Percentiles rank a stretch among this genome's conserved stretches.
Conservation (phyloP, 257 asterid species). For the Cruciata laevipes region DNA sequence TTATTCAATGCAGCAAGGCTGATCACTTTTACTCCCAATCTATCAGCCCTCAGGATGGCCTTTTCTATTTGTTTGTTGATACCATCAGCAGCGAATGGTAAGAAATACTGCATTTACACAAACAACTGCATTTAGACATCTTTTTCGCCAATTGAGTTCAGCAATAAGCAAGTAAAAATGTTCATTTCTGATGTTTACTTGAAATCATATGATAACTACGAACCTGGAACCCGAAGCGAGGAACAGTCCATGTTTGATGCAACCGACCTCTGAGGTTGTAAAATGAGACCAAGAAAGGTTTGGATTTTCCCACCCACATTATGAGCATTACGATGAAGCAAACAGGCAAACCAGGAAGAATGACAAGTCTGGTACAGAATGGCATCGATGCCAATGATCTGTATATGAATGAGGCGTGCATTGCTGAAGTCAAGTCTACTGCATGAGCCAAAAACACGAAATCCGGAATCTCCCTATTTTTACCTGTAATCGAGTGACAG, state of each 20-base stretch:
- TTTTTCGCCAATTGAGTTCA: neutral
- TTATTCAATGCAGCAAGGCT: conserved; percentile 96
- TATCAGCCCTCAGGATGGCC: conserved; percentile 82
- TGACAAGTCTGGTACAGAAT: conserved; percentile 33
- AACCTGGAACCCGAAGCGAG: conserved; percentile 94
- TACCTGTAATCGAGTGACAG: conserved; percentile 30
- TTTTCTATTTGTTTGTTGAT: conserved; percentile 73
- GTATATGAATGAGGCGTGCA: conserved; percentile 58
- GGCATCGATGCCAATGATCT: conserved; percentile 57
- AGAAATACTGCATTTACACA: conserved; percentile 53
- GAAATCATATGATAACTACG: neutral
- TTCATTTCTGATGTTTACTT: neutral
- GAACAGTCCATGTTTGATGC: conserved; percentile 88
- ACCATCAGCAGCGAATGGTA: conserved; percentile 79
- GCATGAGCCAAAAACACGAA: conserved; percentile 89
- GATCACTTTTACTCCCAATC: conserved; percentile 83
- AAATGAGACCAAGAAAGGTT: conserved; percentile 56
- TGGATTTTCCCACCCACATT: conserved; percentile 90
- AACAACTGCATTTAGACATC: neutral
- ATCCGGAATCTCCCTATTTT: conserved; percentile 61
- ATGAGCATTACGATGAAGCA: conserved; percentile 48
- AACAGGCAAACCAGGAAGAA: conserved; percentile 45
- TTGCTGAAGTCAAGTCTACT: conserved; percentile 70
- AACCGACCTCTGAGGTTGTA: conserved; percentile 58
- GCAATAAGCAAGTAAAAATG: neutral